Base-by-base conservation (phyloP, 2,329 filamentous ascomycete species). In the Diaporthe sp. region DNA sequence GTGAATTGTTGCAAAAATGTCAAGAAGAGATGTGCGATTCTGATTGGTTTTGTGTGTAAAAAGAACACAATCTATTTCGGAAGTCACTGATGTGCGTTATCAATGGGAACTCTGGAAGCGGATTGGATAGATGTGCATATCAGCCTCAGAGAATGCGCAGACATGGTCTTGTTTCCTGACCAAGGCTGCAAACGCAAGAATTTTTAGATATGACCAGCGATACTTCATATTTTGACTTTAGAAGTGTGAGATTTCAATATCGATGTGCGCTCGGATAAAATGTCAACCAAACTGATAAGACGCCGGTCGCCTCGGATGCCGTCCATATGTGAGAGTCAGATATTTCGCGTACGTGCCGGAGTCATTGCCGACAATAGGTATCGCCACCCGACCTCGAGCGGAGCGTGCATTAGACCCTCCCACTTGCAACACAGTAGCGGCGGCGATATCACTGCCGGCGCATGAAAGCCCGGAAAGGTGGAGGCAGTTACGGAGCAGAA, bases 401-500 rank as follows among this genome's bases (percentile, higher is more conserved):
- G 42, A 49, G 61, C 61, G 9, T 49, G 61, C 61, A 49, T 67
- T 67, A 49, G 61, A 67, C 42, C 61, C 61, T 67, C 42, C 28
- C 15, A 49, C 42, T 19, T 49, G 61, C 61, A 67, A 25, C 42
- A 67, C 9, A 19, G 7, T 49, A 67, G 42, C 42, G 42, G 25
- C 61, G 44, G 19, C 44, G 28, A 19, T 6, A 67, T 65, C 25
- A 67, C 10, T 10, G 42, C 42, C 5, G 42, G 61, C 61, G 17
- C 28, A 31, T 22, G 7, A 34, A 37, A 46, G 37, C n/a, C 22
- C 9, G 57, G 57, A 61, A 49, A 49, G 61, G 61, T 72, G 69
- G 69, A 58, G 68, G 68, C 68, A 37, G 28, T 59, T 59, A 71
- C 39, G 69, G 42, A 61, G 69, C 53, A 49, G 31, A 28, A 42